These are phyloP conservation scores for Castanospermum australe DNA, from an alignment of 306 rosid genomes.

Conservation along the genomic window DNA sequence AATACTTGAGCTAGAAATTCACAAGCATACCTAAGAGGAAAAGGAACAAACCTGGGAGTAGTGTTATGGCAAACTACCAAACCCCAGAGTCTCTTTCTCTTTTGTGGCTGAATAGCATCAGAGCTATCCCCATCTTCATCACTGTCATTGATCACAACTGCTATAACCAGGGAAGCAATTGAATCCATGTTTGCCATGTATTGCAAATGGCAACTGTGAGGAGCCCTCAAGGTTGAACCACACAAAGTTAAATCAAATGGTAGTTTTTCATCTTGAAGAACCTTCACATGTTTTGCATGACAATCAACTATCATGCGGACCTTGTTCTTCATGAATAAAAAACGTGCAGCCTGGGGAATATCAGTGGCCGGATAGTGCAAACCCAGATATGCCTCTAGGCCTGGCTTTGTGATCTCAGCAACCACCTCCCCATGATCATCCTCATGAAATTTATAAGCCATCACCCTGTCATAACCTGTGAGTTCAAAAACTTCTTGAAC, in stretches of 20 bases:
- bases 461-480: slow-evolving; percentile 80
- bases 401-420: slow-evolving; percentile 62
- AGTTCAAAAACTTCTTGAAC: slow-evolving; percentile 82
- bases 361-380: slow-evolving; percentile 82
- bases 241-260: slow-evolving; percentile 67
- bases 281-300: slow-evolving; percentile 56
- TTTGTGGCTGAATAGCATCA: slow-evolving; percentile 49
- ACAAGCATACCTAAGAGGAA: slow-evolving; percentile 80
- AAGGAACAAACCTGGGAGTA: slow-evolving; percentile 71
- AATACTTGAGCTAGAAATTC: slow-evolving; percentile 78
- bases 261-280: slow-evolving; percentile 68
- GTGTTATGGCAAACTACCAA: slow-evolving; percentile 73
- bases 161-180: slow-evolving; percentile 71
- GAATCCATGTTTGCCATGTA: slow-evolving; percentile 75
- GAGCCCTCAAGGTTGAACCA: slow-evolving; percentile 73
- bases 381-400: slow-evolving; percentile 66
- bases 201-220: slow-evolving; percentile 65
- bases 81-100: slow-evolving; percentile 76
- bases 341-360: slow-evolving; percentile 75
- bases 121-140: slow-evolving; percentile 55
- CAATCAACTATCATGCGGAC: slow-evolving; percentile 80
- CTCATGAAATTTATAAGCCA: slow-evolving; percentile 80
- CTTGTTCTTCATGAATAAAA: slow-evolving; percentile 71
- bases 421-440: slow-evolving; percentile 81
- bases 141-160: slow-evolving; percentile 66